These are phyloP conservation scores for Suhomyces xylopsoci DNA, from an alignment of 805 yeast genomes.

Conservation along the genomic window DNA sequence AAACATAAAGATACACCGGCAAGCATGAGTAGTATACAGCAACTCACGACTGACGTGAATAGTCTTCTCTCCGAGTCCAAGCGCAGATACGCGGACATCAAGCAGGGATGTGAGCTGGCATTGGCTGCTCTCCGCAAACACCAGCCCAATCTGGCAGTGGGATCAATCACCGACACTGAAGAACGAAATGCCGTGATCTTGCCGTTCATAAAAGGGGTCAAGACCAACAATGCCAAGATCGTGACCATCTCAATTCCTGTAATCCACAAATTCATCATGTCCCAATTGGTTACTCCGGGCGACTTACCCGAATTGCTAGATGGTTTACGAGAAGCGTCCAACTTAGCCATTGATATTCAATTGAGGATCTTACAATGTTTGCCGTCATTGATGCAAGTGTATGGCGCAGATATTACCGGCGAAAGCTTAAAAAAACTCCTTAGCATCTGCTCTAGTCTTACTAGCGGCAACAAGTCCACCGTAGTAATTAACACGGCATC, in stretches of 20 bases:
- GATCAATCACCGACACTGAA: conserved; percentile 35
- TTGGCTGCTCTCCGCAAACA: conserved; percentile 12
- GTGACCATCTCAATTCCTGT: conserved; percentile 70
- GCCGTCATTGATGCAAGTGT: conserved; percentile 69
- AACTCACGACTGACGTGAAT: conserved; percentile 55
- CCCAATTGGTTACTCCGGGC: conserved; percentile 52
- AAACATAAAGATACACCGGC: background rate
- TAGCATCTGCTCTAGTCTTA: conserved; percentile 68
- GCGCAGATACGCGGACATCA: conserved; percentile 67
- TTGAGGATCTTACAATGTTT: conserved; percentile 79
- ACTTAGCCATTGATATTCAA: conserved; percentile 77
- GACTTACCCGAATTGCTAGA: conserved; percentile 57
- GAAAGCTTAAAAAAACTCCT: conserved; percentile 56
- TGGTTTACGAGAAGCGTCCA: conserved; percentile 69
- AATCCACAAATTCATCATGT: conserved; percentile 56
- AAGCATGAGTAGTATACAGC: conserved; percentile 35
- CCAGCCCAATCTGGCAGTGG: conserved; percentile 16
- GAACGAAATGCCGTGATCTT: conserved; percentile 24
- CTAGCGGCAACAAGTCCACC: conserved; percentile 62
- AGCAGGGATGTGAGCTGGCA: conserved; percentile 38
- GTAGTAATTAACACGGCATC: conserved; percentile 87
- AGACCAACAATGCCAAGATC: conserved; percentile 70
- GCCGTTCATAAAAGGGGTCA: conserved; percentile 73
- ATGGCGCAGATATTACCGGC: conserved; percentile 54
- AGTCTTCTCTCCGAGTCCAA: conserved; percentile 65